Evolutionary conservation across 2,329 filamentous ascomycete species (phyloP).

Genomic region (Xylariales sp.): DNA sequence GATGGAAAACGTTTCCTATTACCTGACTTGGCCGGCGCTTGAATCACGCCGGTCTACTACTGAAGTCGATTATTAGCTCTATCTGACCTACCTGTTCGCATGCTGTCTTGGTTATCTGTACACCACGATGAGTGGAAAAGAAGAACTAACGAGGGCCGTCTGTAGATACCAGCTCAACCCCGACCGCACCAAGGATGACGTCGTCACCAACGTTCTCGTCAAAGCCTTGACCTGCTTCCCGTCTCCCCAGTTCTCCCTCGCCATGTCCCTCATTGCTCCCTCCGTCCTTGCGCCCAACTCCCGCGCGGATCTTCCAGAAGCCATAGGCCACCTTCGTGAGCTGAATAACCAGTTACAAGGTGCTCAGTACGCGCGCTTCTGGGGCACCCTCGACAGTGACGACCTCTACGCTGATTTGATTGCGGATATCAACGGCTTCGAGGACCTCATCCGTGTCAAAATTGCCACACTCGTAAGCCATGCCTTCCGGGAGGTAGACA

Average conservation of each 20-base stretch:
- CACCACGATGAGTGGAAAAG: too few relatives aligned
- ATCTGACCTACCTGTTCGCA: conserved; percentile 65
- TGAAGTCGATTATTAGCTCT: conserved; percentile 74
- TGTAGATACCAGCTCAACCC: conserved; percentile 99
- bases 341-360: conserved; percentile 86
- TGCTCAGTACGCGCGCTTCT: conserved; percentile 88
- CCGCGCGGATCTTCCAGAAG: conserved; percentile 74
- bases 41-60: conserved; percentile 51
- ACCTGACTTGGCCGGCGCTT: conserved; percentile 65
- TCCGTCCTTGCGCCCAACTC: conserved; percentile 63
- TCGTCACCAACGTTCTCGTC: conserved; percentile 97
- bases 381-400: conserved; percentile 86
- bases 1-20: conserved; percentile 95
- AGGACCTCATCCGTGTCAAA: conserved; percentile 84
- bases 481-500: conserved; percentile 68
- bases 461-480: conserved; percentile 86
- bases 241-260: conserved; percentile 88
- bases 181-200: conserved; percentile 92
- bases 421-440: conserved; percentile 90
- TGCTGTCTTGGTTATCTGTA: too few relatives aligned
- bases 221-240: conserved; percentile 98
- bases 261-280: conserved; percentile 87
- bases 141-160: too few relatives aligned
- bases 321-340: conserved; percentile 77
- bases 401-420: conserved; percentile 94